Evolutionary conservation across 2,329 filamentous ascomycete genomes (phyloP).

Genomic region (Exophiala phaeomuriformis): DNA sequence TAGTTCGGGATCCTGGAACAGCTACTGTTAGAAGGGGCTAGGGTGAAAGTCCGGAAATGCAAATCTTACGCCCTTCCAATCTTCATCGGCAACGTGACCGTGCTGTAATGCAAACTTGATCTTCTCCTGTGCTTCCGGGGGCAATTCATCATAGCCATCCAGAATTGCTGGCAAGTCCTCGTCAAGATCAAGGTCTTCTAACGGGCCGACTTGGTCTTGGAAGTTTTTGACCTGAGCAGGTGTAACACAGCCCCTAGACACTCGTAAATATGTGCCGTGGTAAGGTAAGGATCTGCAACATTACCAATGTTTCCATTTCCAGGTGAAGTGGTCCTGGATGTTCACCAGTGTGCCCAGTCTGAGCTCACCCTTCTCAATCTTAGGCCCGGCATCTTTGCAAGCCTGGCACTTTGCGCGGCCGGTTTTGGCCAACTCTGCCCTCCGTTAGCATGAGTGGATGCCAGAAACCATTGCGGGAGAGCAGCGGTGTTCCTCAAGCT

Average conservation of each 20-base stretch:
- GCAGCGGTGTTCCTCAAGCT: background rate
- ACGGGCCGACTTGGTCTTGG: slow-evolving; percentile 48
- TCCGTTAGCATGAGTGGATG: background rate
- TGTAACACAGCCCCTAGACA: slow-evolving; percentile 74
- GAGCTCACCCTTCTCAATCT: slow-evolving; percentile 72
- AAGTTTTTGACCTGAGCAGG: slow-evolving; percentile 64
- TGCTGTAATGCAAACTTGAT: slow-evolving; percentile 63
- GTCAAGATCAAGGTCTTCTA: slow-evolving; percentile 36
- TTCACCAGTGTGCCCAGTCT: slow-evolving; percentile 69
- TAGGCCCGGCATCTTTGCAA: slow-evolving; percentile 63
- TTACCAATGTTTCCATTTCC: slow-evolving; percentile 83
- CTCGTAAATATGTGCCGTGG: background rate
- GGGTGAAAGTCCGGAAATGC: slow-evolving; percentile 15
- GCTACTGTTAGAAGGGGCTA: slow-evolving; percentile 7
- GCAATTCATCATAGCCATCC: slow-evolving; percentile 74
- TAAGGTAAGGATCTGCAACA: slow-evolving; percentile 26
- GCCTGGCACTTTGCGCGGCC: slow-evolving; percentile 67
- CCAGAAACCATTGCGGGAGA: background rate
- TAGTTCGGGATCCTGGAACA: slow-evolving; percentile 60
- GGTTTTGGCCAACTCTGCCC: slow-evolving; percentile 62
- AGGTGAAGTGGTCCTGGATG: slow-evolving; percentile 54
- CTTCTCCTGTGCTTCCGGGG: slow-evolving; percentile 63
- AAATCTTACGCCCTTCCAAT: slow-evolving; percentile 75
- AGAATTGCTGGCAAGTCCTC: slow-evolving; percentile 55
- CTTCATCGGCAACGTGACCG: slow-evolving; percentile 74